Evolutionary conservation across 768 basidiomycete genomes (phyloP).

Genomic region (Ramaria rubella): DNA sequence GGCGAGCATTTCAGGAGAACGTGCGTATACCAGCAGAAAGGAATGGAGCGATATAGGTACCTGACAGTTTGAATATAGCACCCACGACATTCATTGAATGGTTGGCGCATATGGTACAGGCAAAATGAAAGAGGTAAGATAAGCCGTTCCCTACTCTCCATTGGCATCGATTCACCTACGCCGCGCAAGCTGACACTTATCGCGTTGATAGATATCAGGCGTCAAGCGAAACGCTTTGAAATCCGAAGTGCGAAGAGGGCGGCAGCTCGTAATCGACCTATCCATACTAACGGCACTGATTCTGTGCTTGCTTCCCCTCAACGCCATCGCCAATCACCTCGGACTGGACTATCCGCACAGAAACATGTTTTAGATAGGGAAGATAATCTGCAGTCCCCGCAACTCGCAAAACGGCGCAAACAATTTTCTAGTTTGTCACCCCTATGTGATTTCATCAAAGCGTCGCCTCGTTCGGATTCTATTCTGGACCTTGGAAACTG

Average conservation of each 20-base stretch:
- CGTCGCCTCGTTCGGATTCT: not conserved
- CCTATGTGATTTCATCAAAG: not conserved
- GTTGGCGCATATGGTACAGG: not conserved
- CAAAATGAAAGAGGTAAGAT: not conserved
- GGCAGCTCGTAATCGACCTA: not conserved
- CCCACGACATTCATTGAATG: not conserved
- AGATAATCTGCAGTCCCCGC: not conserved
- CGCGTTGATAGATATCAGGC: not conserved
- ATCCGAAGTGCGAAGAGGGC: not conserved
- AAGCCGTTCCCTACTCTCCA: no score
- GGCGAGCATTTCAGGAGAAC: not conserved
- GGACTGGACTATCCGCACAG: not conserved
- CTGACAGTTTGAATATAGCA: not conserved
- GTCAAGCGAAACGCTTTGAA: not conserved
- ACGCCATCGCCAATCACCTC: no score
- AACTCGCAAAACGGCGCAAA: not conserved
- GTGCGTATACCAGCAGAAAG: not conserved
- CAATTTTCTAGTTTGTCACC: not conserved
- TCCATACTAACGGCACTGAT: no score
- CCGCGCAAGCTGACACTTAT: not conserved
- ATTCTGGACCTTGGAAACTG: not conserved
- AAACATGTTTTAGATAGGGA: not conserved
- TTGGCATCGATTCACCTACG: no score
- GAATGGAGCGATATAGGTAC: not conserved
- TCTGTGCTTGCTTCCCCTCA: no score